phyloP scores from a whole-genome alignment of 2,329 filamentous ascomycete species.

The Pseudocercospora cruenta region DNA sequence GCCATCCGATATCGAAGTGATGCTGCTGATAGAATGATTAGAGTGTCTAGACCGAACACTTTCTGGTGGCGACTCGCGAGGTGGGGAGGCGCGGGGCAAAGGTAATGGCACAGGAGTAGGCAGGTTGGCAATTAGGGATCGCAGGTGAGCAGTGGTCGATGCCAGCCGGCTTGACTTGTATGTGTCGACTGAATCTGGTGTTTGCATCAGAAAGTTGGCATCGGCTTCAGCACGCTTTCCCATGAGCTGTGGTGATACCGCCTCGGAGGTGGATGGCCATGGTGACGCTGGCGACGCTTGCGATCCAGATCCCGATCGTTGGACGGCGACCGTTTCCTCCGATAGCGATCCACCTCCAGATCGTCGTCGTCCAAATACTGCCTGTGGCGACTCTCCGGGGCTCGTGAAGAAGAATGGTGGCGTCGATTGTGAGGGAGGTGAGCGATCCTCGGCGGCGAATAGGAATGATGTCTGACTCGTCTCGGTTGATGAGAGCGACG shows the following conservation, averaged over 20 bases:
- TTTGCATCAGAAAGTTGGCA: constrained; percentile 33
- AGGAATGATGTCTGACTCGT: constrained; percentile 30
- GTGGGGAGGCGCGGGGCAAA: background rate
- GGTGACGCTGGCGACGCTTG: constrained; percentile 35
- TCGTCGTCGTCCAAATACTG: constrained; percentile 30
- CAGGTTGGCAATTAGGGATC: constrained; percentile 13
- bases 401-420: constrained; percentile 30
- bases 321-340: constrained; percentile 23
- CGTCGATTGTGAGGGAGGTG: constrained; percentile 25
- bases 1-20: constrained; percentile 22
- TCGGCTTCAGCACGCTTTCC: constrained; percentile 37
- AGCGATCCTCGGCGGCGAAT: constrained; percentile 33
- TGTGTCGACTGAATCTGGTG: constrained; percentile 18
- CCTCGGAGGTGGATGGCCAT: constrained; percentile 35
- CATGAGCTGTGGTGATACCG: constrained; percentile 41
- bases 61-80: constrained; percentile 12
- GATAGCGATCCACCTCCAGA: constrained; percentile 24
- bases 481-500: constrained; percentile 28
- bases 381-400: constrained; percentile 25
- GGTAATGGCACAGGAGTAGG: constrained; percentile 11
- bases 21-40: constrained; percentile 10
- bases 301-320: constrained; percentile 36
- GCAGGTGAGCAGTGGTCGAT: constrained; percentile 21
- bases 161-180: constrained; percentile 22
- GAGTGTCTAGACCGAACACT: constrained; percentile 22